These are phyloP conservation scores for Paspalum vaginatum DNA, from an alignment of 176 grass and related monocot genomes.

Conservation along the genomic window DNA sequence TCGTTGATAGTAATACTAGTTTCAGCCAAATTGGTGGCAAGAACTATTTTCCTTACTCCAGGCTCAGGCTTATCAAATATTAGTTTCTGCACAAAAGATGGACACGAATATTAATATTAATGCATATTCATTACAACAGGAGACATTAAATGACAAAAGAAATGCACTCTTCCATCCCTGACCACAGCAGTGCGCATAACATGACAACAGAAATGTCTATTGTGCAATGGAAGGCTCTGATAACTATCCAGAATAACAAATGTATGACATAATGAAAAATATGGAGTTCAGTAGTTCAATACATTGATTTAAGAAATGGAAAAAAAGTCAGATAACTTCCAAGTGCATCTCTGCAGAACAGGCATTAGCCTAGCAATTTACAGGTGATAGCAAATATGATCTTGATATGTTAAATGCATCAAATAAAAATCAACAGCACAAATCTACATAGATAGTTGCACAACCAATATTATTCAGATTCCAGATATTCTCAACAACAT, in stretches of 20 bases:
- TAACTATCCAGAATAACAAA: conserved; percentile 7
- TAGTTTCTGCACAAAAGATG: conserved; percentile 67
- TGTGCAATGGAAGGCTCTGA: background rate
- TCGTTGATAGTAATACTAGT: conserved; percentile 99
- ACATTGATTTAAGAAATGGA: background rate
- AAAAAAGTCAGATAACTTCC: background rate
- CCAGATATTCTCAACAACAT: conserved; percentile 20
- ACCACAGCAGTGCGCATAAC: background rate
- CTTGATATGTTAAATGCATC: background rate
- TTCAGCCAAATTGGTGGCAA: conserved; percentile 98
- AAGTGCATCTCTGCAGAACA: background rate
- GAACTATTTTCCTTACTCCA: conserved; percentile 97
- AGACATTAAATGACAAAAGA: conserved; percentile 8
- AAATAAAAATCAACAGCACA: background rate
- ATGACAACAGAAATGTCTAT: conserved; percentile 21
- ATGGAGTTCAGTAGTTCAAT: background rate
- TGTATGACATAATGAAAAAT: background rate
- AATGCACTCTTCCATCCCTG: background rate
- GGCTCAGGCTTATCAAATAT: conserved; percentile 87
- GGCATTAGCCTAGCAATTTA: background rate
- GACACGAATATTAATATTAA: conserved; percentile 5
- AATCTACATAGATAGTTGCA: background rate
- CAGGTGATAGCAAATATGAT: background rate
- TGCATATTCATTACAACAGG: conserved; percentile 7
- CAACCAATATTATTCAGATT: background rate